phyloP scores from a whole-genome alignment of 345 rosid species.

The Gossypium stocksii region DNA sequence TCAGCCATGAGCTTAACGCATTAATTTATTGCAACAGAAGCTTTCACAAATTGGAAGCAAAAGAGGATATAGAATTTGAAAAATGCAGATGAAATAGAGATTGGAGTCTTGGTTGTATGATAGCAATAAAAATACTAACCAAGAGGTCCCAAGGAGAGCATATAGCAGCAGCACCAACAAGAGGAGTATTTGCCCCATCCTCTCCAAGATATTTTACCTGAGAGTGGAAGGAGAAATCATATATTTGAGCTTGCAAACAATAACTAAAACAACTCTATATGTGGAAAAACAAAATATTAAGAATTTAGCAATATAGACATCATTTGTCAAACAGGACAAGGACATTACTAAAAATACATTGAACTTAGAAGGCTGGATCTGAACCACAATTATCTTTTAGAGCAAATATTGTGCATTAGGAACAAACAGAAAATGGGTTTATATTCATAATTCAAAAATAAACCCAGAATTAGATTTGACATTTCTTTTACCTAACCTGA shows the following conservation, averaged over 20 bases:
- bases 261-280: not conserved
- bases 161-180: constrained; percentile 75
- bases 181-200: constrained; percentile 59
- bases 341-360: not conserved
- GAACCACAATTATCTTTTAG: not conserved
- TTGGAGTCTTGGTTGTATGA: not conserved
- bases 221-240: constrained; percentile 9
- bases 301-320: not conserved
- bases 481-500: constrained; percentile 1
- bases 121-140: constrained; percentile 42
- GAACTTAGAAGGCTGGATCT: not conserved
- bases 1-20: no score
- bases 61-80: not conserved
- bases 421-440: not conserved
- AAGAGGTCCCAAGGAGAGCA: constrained; percentile 93
- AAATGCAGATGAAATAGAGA: not conserved
- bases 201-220: constrained; percentile 97
- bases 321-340: not conserved
- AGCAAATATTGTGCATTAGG: not conserved
- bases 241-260: constrained; percentile 1
- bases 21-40: not conserved
- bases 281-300: not conserved
- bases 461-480: not conserved
- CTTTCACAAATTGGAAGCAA: not conserved
- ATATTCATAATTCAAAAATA: constrained; percentile 6